Evolutionary conservation across 2,329 filamentous ascomycete genomes (phyloP).

Genomic region (Aspergillus felis): DNA sequence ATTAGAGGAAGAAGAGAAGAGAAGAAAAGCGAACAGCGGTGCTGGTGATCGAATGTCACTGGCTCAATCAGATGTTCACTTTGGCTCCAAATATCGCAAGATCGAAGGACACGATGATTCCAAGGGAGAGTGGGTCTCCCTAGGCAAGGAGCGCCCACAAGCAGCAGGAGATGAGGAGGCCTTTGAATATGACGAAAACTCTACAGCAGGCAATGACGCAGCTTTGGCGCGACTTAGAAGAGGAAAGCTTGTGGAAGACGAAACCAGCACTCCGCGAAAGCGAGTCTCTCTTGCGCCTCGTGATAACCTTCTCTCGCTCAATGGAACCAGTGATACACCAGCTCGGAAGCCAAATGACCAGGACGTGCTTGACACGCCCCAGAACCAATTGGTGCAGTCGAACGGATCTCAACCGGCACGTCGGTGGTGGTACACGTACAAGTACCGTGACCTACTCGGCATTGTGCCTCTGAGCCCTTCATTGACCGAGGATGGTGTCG

Average conservation of each 20-base stretch:
- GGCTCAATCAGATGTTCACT: conserved; percentile 40
- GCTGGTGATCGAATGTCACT: conserved; percentile 52
- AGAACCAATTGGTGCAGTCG: conserved; percentile 22
- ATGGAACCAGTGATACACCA: conserved; percentile 17
- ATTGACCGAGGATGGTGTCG: conserved; percentile 31
- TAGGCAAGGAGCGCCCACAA: conserved; percentile 26
- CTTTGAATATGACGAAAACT: conserved; percentile 31
- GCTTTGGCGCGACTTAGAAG: conserved; percentile 31
- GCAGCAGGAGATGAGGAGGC: conserved; percentile 29
- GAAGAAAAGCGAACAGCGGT: conserved; percentile 47
- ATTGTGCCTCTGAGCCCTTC: conserved; percentile 52
- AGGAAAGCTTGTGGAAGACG: conserved; percentile 15
- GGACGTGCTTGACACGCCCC: conserved; percentile 2
- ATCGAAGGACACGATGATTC: conserved; percentile 39
- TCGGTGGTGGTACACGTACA: conserved; percentile 74
- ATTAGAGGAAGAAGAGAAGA: conserved; percentile 36
- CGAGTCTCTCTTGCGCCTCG: conserved; percentile 6
- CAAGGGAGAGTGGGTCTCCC: conserved; percentile 31
- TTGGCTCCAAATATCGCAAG: conserved; percentile 48
- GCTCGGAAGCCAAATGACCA: conserved; percentile 3
- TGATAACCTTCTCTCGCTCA: conserved; percentile 12
- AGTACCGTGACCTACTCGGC: conserved; percentile 90
- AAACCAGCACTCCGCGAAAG: conserved; percentile 21
- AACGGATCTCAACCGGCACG: conserved; percentile 27
- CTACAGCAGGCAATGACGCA: conserved; percentile 26